Evolutionary conservation across 345 rosid genomes (phyloP), one percentile per base, ranked within the genome.

Genomic region (Boechera divaricarpa): DNA sequence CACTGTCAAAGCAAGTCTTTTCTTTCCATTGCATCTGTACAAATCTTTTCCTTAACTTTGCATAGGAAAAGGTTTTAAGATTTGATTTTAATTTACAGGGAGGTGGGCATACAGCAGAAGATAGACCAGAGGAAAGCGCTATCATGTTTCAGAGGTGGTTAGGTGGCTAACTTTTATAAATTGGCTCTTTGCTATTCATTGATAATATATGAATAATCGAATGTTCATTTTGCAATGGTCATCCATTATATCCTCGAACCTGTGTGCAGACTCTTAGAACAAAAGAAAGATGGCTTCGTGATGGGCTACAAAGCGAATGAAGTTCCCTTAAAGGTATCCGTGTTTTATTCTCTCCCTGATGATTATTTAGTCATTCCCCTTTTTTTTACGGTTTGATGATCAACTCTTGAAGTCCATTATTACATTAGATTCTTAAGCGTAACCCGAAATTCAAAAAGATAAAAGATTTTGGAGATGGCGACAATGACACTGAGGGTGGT

Each of bases 231-330:
- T 94, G 98, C 84, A 83, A 91, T 64, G 98, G 98, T 66, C 90
- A 88, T 81, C 87, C 92, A 9, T 97, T 94, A 60, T 92, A 88
- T 76, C 91, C 98, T 69, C 92, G 94, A 49, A 76, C 90, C 77
- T 89, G 92, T 81, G 95, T 94, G 76, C 91, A 87, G 84, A 86
- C 88, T 64, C 87, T 94, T 68, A 90, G 74, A 83, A 81, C 97
- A 48, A 86, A 82, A 80, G 85, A 90, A 80, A 86, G 93, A 74
- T 94, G 98, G 98, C 69, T 92, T 70, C 95, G 76, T 33, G 98
- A 94, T 78, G 98, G 93, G 73, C 85, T 94, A 63, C 98, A 94
- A 86, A 82, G 85, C 83, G 79, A 81, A 79, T 38, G 97, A 88
- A 83, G 76, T 75, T 71, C 98, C 98, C 69, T 76, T 74, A 61